Evolutionary conservation across 768 basidiomycete genomes (phyloP), one percentile per base, ranked within the genome.

Genomic region (Leccinum arenicola): DNA sequence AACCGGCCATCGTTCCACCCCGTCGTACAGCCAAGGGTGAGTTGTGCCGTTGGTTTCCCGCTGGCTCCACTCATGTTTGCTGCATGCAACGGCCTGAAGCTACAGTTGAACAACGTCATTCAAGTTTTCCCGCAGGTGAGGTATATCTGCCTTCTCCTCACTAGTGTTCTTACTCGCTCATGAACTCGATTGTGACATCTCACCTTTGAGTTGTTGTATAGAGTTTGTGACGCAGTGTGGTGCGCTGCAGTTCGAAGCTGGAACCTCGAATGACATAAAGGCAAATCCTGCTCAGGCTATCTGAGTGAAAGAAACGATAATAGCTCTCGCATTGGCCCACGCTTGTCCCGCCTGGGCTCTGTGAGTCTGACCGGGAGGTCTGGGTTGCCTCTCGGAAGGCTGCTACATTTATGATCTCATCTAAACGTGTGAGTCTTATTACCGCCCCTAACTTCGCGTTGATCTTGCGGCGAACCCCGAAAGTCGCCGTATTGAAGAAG

Each of bases 401-500:
- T 55, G 50, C 56, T 55, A 59, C 53, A 53, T 50, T 58, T 56
- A 49, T 52, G 57, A 61, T 53, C 53, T 73, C 80, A 80, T 75
- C 79, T 85, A 77, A 89, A 89, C 19, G 87, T 87, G 74, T 78
- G 76, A 40, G 88, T 86, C 74, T 83, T 82, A 70, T 90, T 89
- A 50, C 88, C 88, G 59, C 82, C 80, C 71, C 81, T 87, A 54
- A 87, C 65, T 61, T 89, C 85, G 61, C 83, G 83, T 57, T 84
- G 76, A 33, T 85, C 85, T 67, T 80, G 83, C 0, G 87, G 88
- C 21, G 86, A 83, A 21, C 82, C 82, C 58, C 82, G 84, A 76
- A 89, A 87, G 66, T 84, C 77, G 21, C 84, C 83, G 59, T 82
- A 80, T 55, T 73, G 67, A 14, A 71, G 58, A 50, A 61, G 65